Evolutionary conservation across 768 basidiomycete genomes (phyloP).

Genomic region (Suillus americanus): DNA sequence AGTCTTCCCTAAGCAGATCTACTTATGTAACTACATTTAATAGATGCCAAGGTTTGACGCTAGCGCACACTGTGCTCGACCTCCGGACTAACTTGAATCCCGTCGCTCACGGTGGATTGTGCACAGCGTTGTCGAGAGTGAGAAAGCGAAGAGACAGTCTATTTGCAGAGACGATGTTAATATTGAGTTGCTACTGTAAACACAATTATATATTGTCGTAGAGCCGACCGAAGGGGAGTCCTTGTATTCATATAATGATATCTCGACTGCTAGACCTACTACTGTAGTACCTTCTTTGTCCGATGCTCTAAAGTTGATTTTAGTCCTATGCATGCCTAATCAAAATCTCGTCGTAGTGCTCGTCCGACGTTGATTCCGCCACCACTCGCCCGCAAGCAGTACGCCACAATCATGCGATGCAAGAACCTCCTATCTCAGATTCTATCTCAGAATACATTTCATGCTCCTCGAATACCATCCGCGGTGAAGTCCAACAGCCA

Average conservation of each 20-base stretch:
- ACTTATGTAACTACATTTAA: too few species aligned
- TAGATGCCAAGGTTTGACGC: too few species aligned
- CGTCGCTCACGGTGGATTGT: too few species aligned
- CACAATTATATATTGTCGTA: too few species aligned
- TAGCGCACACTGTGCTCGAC: too few species aligned
- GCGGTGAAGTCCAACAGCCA: background rate
- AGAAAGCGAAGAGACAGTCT: too few species aligned
- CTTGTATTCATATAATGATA: background rate
- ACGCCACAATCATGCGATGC: background rate
- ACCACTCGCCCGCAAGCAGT: background rate
- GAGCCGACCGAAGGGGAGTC: too few species aligned
- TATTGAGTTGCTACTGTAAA: too few species aligned
- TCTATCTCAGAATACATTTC: background rate
- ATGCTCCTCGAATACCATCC: background rate
- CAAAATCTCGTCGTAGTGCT: background rate
- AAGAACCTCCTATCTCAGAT: background rate
- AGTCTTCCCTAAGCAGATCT: background rate
- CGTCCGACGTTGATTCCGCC: background rate
- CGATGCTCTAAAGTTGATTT: background rate
- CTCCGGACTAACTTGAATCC: too few species aligned
- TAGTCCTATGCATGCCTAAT: background rate
- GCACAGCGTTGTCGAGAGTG: too few species aligned
- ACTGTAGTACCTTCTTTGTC: background rate
- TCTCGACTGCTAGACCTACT: background rate
- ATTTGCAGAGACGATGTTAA: too few species aligned